Base-by-base conservation (phyloP, 2,329 filamentous ascomycete genomes). In the Alternaria ventricosa region DNA sequence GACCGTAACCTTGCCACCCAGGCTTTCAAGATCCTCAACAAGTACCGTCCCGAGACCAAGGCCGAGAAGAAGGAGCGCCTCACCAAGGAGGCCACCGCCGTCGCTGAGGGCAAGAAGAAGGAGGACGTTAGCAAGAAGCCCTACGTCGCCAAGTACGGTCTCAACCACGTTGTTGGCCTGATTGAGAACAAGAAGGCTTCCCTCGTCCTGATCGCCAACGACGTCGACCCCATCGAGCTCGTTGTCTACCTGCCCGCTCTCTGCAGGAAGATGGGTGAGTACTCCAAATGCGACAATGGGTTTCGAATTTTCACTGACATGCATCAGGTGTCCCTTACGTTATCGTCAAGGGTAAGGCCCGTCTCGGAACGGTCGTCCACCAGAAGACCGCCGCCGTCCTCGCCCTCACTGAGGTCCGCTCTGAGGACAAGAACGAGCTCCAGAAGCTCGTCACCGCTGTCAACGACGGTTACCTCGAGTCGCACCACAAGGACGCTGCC, bases 61-160 rank as follows among this genome's bases (percentile, higher is more conserved):
- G 87, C 88, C 78, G 95, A 98, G 91, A 99, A 99, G 93, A 99
- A 98, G 91, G 96, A 99, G 88, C 94, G 96, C 86, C 89, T 99
- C 73, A 90, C 92, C 84, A 94, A 97, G 89, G 96, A 99, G 90
- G 96, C 96, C 72, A 97, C 94, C 78, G 96, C 96, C 80, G 90
- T 99, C 83, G 90, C 94, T 83, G 94, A 98, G 85, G 96, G 96
- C 85, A 97, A 98, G 92, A 99, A 98, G 92, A 98, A 98, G 92
- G 96, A 99, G 89, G 76, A 78, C 80, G 95, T 97, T 83, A 93
- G 89, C 92, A 98, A 98, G 93, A 99, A 99, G 92, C 96, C 96
- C 80, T 99, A 97, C 87, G 87, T 92, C 75, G 94, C 96, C 89
- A 99, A 99, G 91, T 99, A 97, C 86, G 96, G 96, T 87, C 91